These are phyloP conservation scores for Neopestalotiopsis sp. DNA, from an alignment of 2,329 filamentous ascomycete genomes.

Conservation along the genomic window DNA sequence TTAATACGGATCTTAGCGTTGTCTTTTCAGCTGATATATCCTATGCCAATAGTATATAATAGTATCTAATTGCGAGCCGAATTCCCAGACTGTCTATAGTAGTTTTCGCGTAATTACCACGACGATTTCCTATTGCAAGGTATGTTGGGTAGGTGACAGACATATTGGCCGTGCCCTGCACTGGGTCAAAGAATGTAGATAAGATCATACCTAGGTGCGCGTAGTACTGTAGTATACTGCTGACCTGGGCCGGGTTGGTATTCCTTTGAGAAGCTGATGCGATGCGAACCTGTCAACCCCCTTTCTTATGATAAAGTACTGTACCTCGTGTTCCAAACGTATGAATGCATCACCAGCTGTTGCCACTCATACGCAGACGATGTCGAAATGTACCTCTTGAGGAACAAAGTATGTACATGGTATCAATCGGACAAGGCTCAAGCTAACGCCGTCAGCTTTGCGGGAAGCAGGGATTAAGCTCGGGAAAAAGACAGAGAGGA, in stretches of 20 bases:
- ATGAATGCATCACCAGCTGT: neutral
- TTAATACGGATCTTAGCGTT: no score
- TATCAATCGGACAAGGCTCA: constrained; percentile 7
- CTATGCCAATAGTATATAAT: no score
- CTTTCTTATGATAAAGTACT: neutral
- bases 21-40: no score
- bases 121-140: no score
- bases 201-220: neutral
- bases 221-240: neutral
- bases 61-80: no score
- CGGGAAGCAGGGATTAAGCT: constrained; percentile 13
- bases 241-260: neutral
- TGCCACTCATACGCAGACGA: no score
- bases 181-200: neutral
- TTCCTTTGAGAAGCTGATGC: neutral
- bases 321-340: neutral
- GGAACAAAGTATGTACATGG: neutral
- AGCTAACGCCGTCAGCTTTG: constrained; percentile 5
- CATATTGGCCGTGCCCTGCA: neutral
- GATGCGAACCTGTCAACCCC: neutral
- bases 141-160: no score
- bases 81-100: no score
- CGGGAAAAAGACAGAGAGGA: constrained; percentile 1
- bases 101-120: no score
- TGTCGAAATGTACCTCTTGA: no score